Base-by-base conservation (phyloP, 2,329 filamentous ascomycete genomes). In the Elsinoe ampelina region DNA sequence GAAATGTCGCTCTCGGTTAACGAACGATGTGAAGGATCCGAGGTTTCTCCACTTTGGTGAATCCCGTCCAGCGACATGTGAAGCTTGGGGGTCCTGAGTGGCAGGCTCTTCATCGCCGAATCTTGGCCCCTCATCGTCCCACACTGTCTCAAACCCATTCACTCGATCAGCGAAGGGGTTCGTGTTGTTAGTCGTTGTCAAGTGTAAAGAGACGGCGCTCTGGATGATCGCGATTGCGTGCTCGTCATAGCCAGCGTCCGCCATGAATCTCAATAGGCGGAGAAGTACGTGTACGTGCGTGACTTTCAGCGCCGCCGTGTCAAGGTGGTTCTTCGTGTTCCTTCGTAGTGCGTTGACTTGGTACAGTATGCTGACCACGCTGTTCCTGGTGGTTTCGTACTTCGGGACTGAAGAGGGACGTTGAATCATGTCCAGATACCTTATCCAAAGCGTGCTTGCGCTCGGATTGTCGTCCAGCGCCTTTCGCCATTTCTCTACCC, bases 211-310 rank as follows among this genome's bases (percentile, higher is more conserved):
- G 0, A 96, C 71, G 1, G 87, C 64, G 5, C 83, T 87, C 71
- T 97, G 92, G 90, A 92, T 96, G 4, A 86, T 77, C 8, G 85
- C 89, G 2, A 87, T 74, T 1, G 89, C 85, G 30, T 88, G 74
- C 67, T 96, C 92, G 43, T 77, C 74, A 66, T 86, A 95, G 0
- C 92, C 92, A 45, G 86, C 77, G 65, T 95, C 85, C 43, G 83
- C 77, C 30, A 92, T 75, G 65, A 93, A 86, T 1, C 81, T 70
- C 0, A 88, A 92, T n/a, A 85, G 68, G 39, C 89, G 81, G 1
- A 95, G 73, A 15, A 95, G 80, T 1, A 95, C 71, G 65, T 95
- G 89, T 1, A 89, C 71, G 54, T 81, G 75, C 59, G 81, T 72
- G 19, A 69, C 66, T 48, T 68, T 72, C 26, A 68, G 26, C 41